Conservation (phyloP, 768 basidiomycete genomes). For the Lentinus brumalis region DNA sequence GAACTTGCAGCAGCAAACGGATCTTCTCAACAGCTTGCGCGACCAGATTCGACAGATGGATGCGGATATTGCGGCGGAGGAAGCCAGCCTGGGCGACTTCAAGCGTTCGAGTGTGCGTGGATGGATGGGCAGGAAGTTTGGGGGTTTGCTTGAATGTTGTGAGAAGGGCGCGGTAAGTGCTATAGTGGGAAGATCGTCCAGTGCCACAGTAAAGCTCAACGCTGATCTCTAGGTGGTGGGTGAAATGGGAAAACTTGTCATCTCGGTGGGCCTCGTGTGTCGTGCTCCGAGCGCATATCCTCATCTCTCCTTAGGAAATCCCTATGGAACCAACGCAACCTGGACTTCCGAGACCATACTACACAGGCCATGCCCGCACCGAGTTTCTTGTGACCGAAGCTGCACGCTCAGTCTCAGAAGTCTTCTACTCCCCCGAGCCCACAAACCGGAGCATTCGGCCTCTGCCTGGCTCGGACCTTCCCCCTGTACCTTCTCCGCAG, state of each 20-base stretch:
- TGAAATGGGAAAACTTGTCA: conserved; percentile 54
- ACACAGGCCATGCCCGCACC: conserved; percentile 65
- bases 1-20: conserved; percentile 72
- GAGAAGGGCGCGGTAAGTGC: conserved; percentile 67
- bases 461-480: conserved; percentile 17
- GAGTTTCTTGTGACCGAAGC: conserved; percentile 67
- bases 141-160: conserved; percentile 79
- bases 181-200: background rate
- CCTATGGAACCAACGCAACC: conserved; percentile 80
- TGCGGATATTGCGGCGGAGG: conserved; percentile 80
- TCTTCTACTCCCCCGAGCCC: conserved; percentile 36
- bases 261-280: conserved; percentile 31
- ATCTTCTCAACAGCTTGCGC: conserved; percentile 65
- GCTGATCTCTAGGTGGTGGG: conserved; percentile 45
- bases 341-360: conserved; percentile 73
- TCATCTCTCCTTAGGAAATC: conserved; percentile 57
- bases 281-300: background rate
- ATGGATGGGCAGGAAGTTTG: conserved; percentile 86
- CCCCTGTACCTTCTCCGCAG: conserved; percentile 12
- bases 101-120: conserved; percentile 70
- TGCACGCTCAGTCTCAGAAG: conserved; percentile 52
- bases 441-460: conserved; percentile 19
- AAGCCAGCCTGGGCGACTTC: conserved; percentile 78
- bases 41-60: conserved; percentile 81
- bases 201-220: background rate